phyloP scores from a whole-genome alignment of 441 rosid genomes.

The Gossypium gossypioides region DNA sequence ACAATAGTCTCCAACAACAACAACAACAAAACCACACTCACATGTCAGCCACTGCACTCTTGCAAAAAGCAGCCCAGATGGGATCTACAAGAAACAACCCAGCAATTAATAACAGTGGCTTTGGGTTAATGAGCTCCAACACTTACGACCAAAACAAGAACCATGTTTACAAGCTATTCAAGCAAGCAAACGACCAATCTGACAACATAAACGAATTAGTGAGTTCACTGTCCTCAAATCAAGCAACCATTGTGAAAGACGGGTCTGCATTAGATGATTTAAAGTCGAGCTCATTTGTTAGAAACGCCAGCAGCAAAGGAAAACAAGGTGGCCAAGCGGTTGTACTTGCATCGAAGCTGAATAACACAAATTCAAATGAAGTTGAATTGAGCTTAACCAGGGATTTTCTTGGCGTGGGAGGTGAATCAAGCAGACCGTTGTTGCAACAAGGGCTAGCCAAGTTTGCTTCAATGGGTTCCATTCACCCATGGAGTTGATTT shows the following conservation, averaged over 20 bases:
- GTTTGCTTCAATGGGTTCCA: slow-evolving; percentile 24
- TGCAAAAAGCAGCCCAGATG: slow-evolving; percentile 72
- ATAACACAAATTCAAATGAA: neutral
- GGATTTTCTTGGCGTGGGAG: slow-evolving; percentile 52
- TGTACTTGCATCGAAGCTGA: neutral
- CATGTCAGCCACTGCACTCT: slow-evolving; percentile 69
- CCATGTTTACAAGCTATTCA: slow-evolving; percentile 15
- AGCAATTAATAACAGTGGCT: neutral
- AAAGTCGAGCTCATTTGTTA: slow-evolving; percentile 12
- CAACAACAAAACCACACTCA: slow-evolving; percentile 20
- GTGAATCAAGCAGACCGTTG: slow-evolving; percentile 26
- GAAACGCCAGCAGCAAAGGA: neutral
- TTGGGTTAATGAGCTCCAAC: slow-evolving; percentile 24
- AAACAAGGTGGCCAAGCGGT: slow-evolving; percentile 2
- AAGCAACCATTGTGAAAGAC: neutral
- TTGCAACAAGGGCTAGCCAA: slow-evolving; percentile 34
- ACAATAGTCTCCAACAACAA: neutral
- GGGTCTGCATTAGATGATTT: slow-evolving; percentile 4
- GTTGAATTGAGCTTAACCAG: slow-evolving; percentile 33
- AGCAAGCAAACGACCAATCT: slow-evolving; percentile 8
- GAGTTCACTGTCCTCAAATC: slow-evolving; percentile 19
- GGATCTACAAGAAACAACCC: slow-evolving; percentile 50
- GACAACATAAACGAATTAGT: neutral
- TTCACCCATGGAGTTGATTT: slow-evolving; percentile 18
- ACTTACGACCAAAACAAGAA: slow-evolving; percentile 10